A percentile compares a stretch with the other conserved stretches of the same genome.
Evolutionary conservation across 345 rosid genomes (phyloP).

Genomic region (Lepidium sativum): DNA sequence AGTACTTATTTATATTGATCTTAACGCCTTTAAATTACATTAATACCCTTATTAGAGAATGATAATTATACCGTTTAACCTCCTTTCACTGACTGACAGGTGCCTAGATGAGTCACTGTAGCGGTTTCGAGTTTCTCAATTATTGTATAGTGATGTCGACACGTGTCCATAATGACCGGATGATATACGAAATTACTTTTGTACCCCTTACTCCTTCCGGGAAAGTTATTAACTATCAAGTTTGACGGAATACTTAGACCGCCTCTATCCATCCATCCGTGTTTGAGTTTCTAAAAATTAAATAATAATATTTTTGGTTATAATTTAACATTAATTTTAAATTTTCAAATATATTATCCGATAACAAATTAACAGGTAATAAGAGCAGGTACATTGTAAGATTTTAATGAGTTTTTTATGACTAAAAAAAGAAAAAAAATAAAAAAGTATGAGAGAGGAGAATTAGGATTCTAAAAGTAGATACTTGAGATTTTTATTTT

Average conservation of each 20-base stretch:
- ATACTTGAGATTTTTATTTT: too few species aligned
- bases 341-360: too few species aligned
- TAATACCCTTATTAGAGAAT: background rate
- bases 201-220: background rate
- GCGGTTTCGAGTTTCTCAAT: constrained; percentile 12
- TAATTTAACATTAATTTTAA: too few species aligned
- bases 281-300: too few species aligned
- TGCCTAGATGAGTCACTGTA: background rate
- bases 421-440: too few species aligned
- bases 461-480: too few species aligned
- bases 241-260: constrained; percentile 13
- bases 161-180: constrained; percentile 20
- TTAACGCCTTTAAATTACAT: background rate
- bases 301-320: too few species aligned
- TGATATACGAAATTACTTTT: background rate
- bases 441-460: too few species aligned
- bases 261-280: too few species aligned
- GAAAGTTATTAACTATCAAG: background rate
- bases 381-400: too few species aligned
- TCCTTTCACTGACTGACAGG: constrained; percentile 13
- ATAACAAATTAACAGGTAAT: too few species aligned
- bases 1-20: constrained; percentile 20
- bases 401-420: too few species aligned
- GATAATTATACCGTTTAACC: constrained; percentile 8
- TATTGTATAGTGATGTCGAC: background rate